A percentile compares a stretch with the other conserved stretches of the same genome.
Conservation (phyloP, 768 basidiomycete genomes). For the Steccherinum ochraceum region DNA sequence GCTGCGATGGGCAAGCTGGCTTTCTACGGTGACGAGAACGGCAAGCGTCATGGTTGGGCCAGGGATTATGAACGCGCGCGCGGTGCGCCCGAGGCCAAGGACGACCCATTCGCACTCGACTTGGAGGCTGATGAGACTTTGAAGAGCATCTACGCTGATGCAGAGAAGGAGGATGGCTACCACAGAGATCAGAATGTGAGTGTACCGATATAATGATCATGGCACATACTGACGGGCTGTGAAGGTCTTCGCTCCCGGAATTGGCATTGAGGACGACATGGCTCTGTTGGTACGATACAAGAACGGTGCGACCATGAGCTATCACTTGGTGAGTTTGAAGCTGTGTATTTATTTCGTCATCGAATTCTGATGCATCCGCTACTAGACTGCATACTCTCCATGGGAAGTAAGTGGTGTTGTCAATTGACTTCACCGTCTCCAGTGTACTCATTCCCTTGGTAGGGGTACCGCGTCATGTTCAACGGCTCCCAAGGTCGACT, state of each 20-base stretch:
- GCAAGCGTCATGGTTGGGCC: constrained; percentile 40
- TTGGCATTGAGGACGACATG: constrained; percentile 50
- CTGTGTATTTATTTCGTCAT: too few relatives aligned
- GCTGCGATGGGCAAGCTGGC: constrained; percentile 40
- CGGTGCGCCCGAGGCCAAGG: constrained; percentile 33
- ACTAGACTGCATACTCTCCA: constrained; percentile 37
- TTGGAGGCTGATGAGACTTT: constrained; percentile 36
- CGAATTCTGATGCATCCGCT: too few relatives aligned
- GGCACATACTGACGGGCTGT: neutral
- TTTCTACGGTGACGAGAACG: constrained; percentile 42
- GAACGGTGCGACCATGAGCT: constrained; percentile 43
- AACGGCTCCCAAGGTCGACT: constrained; percentile 46
- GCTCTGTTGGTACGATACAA: constrained; percentile 41
- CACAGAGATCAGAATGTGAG: constrained; percentile 43
- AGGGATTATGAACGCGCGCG: constrained; percentile 39
- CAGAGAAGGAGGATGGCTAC: constrained; percentile 43
- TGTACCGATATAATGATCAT: neutral
- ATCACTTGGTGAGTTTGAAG: constrained; percentile 41
- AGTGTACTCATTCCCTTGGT: neutral
- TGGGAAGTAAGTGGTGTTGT: constrained; percentile 26
- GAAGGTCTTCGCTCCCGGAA: constrained; percentile 33
- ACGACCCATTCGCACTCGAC: constrained; percentile 45
- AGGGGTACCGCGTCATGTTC: constrained; percentile 46
- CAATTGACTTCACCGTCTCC: neutral
- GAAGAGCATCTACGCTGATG: constrained; percentile 40